phyloP scores from a whole-genome alignment of 2,329 filamentous ascomycete genomes.

The Fusarium euwallaceae region DNA sequence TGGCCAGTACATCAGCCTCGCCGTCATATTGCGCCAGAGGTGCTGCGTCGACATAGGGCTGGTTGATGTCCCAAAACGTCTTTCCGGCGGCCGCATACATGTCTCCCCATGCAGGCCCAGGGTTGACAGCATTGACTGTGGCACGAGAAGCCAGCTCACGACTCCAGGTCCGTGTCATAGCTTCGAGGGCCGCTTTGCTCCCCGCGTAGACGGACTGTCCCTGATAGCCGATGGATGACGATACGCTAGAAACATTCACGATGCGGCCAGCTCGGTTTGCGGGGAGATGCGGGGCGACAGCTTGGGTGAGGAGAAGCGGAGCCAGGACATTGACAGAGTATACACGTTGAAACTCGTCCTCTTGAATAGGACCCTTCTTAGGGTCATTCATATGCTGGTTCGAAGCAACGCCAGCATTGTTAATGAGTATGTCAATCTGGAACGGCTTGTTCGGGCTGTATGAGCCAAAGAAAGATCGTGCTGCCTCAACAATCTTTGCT shows the following conservation, averaged over 20 bases:
- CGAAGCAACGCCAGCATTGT: conserved; percentile 82
- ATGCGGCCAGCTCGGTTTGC: conserved; percentile 72
- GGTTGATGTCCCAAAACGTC: conserved; percentile 55
- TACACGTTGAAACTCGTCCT: conserved; percentile 76
- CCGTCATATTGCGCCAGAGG: conserved; percentile 53
- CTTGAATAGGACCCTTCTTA: conserved; percentile 65
- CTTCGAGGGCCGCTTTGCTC: conserved; percentile 70
- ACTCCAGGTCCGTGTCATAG: conserved; percentile 71
- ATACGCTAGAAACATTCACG: conserved; percentile 68
- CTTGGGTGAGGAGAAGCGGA: conserved; percentile 82
- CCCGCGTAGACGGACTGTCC: conserved; percentile 70
- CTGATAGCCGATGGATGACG: conserved; percentile 65
- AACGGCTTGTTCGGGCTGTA: conserved; percentile 42
- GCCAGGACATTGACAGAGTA: conserved; percentile 88
- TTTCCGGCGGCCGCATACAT: conserved; percentile 61
- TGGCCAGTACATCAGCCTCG: conserved; percentile 47
- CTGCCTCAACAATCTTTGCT: conserved; percentile 48
- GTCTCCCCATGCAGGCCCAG: conserved; percentile 66
- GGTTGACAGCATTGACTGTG: conserved; percentile 71
- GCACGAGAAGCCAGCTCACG: conserved; percentile 66
- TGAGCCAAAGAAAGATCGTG: conserved; percentile 43
- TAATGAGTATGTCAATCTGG: conserved; percentile 83
- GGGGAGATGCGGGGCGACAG: conserved; percentile 77
- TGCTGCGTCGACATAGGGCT: conserved; percentile 54
- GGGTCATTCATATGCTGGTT: conserved; percentile 74